Percentiles rank a stretch among this genome's conserved stretches.
phyloP scores from a whole-genome alignment of 805 yeast genomes.

The Saccharomycopsis fodiens region DNA sequence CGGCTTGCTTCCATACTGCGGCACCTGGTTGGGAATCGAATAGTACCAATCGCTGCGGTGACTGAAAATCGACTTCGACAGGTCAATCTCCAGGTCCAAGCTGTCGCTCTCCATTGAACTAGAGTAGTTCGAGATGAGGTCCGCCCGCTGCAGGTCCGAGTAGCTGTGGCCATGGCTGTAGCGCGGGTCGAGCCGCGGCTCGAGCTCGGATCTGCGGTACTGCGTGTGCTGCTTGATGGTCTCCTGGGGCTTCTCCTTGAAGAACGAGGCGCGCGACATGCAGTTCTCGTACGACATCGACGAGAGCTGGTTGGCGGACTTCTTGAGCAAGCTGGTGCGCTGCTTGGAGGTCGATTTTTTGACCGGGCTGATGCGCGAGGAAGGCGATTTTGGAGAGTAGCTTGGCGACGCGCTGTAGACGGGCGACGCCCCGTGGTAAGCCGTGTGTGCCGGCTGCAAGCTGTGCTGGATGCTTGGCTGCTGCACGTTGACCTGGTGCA shows the following conservation, averaged over 20 bases:
- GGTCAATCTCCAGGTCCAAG: conserved; percentile 12
- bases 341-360: conserved; percentile 5
- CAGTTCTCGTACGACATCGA: conserved; percentile 4
- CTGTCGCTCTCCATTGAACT: conserved; percentile 18
- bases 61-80: neutral
- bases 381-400: neutral
- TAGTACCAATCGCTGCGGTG: neutral
- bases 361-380: neutral
- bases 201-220: neutral
- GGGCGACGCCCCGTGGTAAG: no score
- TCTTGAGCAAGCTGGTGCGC: conserved; percentile 2
- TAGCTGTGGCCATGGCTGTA: neutral
- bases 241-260: neutral
- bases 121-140: conserved; percentile 5
- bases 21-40: neutral
- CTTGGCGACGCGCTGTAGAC: no score
- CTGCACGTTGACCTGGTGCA: no score
- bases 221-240: neutral
- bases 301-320: conserved; percentile 8
- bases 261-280: neutral
- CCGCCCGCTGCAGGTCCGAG: neutral
- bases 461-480: no score
- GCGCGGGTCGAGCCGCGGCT: no score
- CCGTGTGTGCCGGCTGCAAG: neutral
- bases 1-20: no score